These are phyloP conservation scores for Pyricularia sp. DNA, from an alignment of 2,329 filamentous ascomycete species.

Conservation along the genomic window DNA sequence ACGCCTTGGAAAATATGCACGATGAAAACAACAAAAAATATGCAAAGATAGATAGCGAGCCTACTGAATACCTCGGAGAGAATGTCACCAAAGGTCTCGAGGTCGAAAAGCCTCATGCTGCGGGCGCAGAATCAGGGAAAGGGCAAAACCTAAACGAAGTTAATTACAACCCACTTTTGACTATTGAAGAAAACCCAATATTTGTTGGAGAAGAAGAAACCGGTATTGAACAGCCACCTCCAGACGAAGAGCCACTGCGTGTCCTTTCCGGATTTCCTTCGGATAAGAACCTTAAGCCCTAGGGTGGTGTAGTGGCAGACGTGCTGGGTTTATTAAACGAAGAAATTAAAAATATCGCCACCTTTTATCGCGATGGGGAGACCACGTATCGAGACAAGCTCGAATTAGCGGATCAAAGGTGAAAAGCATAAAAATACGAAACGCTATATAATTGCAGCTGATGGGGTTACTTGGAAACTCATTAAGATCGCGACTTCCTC, in stretches of 20 bases:
- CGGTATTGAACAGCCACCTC: neutral
- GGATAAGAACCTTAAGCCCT: neutral
- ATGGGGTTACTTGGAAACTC: neutral
- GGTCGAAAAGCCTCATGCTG: too few relatives aligned
- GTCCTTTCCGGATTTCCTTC: neutral
- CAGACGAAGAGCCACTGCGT: neutral
- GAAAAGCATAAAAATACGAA: neutral
- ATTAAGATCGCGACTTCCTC: neutral
- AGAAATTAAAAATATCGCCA: neutral
- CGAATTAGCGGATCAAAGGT: neutral
- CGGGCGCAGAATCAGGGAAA: neutral
- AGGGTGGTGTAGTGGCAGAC: neutral
- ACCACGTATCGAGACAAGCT: neutral
- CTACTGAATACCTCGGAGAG: too few relatives aligned
- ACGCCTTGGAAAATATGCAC: neutral
- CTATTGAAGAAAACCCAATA: neutral
- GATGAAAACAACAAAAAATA: neutral
- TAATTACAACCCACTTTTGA: neutral
- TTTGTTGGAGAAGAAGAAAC: neutral
- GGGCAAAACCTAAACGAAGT: neutral
- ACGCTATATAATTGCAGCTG: neutral
- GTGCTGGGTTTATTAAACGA: neutral
- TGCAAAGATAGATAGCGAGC: too few relatives aligned
- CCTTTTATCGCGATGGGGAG: neutral
- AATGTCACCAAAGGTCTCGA: too few relatives aligned